A percentile compares a stretch with the other conserved stretches of the same genome.
These are phyloP conservation scores for Thalassiosira ordinaria DNA, from an alignment of 352 stramenopile species.

Conservation along the genomic window DNA sequence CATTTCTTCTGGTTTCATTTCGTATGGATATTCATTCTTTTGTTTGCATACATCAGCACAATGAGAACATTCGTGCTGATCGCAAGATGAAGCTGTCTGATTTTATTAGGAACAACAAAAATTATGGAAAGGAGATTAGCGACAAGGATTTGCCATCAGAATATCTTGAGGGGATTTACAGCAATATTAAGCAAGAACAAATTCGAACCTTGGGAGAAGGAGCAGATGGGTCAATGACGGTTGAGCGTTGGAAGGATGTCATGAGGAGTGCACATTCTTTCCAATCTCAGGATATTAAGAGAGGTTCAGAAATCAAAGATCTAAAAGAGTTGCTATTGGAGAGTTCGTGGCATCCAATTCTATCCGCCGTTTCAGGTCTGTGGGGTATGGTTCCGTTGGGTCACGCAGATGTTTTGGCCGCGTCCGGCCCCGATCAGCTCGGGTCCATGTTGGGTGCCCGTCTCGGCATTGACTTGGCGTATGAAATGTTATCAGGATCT, in stretches of 20 bases:
- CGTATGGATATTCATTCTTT: not conserved
- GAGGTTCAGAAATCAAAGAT: conserved; percentile 61
- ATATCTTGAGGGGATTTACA: conserved; percentile 91
- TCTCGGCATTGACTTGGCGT: conserved; percentile 80
- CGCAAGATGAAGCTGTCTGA: conserved; percentile 83
- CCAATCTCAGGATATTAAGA: not conserved
- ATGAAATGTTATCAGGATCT: conserved; percentile 75
- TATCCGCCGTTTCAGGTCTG: conserved; percentile 76
- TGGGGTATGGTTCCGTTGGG: conserved; percentile 59
- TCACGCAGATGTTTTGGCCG: conserved; percentile 19
- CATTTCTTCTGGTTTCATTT: too few relatives aligned
- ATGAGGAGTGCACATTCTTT: conserved; percentile 53
- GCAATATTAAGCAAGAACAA: conserved; percentile 86
- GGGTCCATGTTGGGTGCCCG: conserved; percentile 69
- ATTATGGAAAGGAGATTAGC: conserved; percentile 92
- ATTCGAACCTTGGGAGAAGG: conserved; percentile 85
- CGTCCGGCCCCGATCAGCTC: conserved; percentile 8
- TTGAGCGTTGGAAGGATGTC: conserved; percentile 85
- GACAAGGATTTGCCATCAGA: conserved; percentile 93
- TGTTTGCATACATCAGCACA: conserved; percentile 74
- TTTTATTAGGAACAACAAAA: conserved; percentile 91
- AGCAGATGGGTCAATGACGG: conserved; percentile 82
- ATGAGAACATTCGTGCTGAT: conserved; percentile 86
- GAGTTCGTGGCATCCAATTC: conserved; percentile 76
- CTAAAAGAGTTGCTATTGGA: conserved; percentile 79